A percentile compares a stretch with the other conserved stretches of the same genome.
Evolutionary conservation across 345 rosid genomes (phyloP).

Genomic region (Heritiera littoralis): DNA sequence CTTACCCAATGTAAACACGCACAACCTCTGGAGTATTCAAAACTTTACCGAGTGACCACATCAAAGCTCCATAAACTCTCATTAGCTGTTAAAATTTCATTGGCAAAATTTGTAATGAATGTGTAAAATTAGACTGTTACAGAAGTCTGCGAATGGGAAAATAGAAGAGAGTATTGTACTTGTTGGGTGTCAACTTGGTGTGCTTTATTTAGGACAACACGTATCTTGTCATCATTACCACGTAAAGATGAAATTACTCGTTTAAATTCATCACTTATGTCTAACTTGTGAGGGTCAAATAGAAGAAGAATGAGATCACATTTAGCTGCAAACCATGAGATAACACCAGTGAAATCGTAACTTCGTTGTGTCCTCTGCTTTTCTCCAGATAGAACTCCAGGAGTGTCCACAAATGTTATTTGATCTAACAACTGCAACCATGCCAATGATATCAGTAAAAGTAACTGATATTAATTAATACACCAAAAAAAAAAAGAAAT

Average conservation of each 20-base stretch:
- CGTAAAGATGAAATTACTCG: conserved; percentile 83
- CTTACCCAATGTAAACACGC: conserved; percentile 92
- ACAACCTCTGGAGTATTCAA: conserved; percentile 87
- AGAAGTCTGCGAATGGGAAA: neutral
- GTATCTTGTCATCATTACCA: conserved; percentile 93
- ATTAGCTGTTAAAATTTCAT: conserved; percentile 53
- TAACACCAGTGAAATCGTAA: conserved; percentile 89
- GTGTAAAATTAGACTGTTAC: neutral
- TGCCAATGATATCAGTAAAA: conserved; percentile 7
- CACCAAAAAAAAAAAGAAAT: neutral
- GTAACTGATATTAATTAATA: neutral
- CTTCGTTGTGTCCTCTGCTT: conserved; percentile 87
- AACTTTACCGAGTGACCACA: conserved; percentile 99
- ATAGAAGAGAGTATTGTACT: conserved; percentile 33
- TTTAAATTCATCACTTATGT: conserved; percentile 92
- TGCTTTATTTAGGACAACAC: conserved; percentile 93
- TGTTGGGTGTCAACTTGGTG: conserved; percentile 96
- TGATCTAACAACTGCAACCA: conserved; percentile 76
- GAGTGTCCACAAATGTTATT: conserved; percentile 89
- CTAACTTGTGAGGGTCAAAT: conserved; percentile 96
- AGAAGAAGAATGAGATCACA: conserved; percentile 91
- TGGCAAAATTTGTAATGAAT: neutral
- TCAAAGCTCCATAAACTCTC: conserved; percentile 96
- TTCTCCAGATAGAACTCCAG: conserved; percentile 95
- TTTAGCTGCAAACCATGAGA: conserved; percentile 97